Conservation (phyloP, 805 yeast genomes). For the Spathaspora hagerdaliae region DNA sequence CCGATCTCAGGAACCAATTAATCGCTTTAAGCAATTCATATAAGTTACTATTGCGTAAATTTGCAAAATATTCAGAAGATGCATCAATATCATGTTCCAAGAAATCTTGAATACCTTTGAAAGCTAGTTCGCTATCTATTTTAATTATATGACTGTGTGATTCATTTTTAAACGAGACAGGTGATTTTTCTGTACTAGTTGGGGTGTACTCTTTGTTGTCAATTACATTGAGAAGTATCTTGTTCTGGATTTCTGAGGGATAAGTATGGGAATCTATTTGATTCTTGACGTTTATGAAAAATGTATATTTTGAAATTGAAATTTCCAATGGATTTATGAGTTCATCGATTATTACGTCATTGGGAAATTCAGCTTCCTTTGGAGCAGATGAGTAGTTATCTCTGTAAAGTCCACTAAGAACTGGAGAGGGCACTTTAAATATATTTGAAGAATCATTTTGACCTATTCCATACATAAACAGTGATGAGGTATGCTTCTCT, state of each 20-base stretch:
- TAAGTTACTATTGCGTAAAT: constrained; percentile 31
- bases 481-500: constrained; percentile 12
- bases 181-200: constrained; percentile 24
- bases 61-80: constrained; percentile 24
- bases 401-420: constrained; percentile 6
- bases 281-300: constrained; percentile 3
- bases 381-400: background rate
- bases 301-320: constrained; percentile 7
- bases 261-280: background rate
- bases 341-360: constrained; percentile 13
- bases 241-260: constrained; percentile 13
- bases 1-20: constrained; percentile 23
- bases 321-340: constrained; percentile 5
- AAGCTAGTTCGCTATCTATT: constrained; percentile 23
- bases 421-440: constrained; percentile 6
- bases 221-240: constrained; percentile 29
- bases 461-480: constrained; percentile 13
- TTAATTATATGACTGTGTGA: constrained; percentile 26
- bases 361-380: constrained; percentile 5
- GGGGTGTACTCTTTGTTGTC: constrained; percentile 39
- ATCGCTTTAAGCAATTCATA: constrained; percentile 28
- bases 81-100: constrained; percentile 27
- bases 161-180: constrained; percentile 16
- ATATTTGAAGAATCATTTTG: background rate
- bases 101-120: constrained; percentile 26